These are phyloP conservation scores for Mucuna pruriens DNA, from an alignment of 306 rosid genomes.

Conservation along the genomic window DNA sequence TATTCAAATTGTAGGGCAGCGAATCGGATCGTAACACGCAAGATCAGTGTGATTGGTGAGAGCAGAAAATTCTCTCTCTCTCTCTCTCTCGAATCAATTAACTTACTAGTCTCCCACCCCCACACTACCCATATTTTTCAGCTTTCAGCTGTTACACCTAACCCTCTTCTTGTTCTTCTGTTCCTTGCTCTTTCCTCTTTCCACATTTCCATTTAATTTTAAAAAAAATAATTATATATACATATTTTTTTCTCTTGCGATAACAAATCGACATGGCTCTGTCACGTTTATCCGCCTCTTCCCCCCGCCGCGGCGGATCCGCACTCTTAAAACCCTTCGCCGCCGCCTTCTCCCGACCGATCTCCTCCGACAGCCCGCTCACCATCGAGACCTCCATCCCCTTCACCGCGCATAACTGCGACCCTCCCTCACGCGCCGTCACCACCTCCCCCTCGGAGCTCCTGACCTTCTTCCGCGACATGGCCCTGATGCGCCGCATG, in stretches of 20 bases:
- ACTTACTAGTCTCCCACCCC: no score
- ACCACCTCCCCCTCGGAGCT: conserved; percentile 70
- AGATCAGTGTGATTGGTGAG: no score
- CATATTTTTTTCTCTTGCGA: background rate
- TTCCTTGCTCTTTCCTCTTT: no score
- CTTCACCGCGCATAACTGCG: conserved; percentile 76
- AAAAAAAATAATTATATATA: no score
- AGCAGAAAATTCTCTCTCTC: background rate
- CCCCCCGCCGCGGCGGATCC: conserved; percentile 39
- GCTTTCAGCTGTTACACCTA: no score
- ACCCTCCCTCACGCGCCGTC: conserved; percentile 76
- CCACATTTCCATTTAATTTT: background rate
- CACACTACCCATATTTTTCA: no score
- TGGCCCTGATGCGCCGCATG: conserved; percentile 91
- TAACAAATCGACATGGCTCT: conserved; percentile 62
- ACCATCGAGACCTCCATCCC: conserved; percentile 80
- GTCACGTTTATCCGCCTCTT: conserved; percentile 50
- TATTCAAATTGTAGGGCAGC: background rate
- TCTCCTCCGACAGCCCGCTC: conserved; percentile 55
- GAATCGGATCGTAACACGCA: background rate
- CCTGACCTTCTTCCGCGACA: conserved; percentile 65
- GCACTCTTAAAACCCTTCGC: conserved; percentile 54
- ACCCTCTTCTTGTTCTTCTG: no score
- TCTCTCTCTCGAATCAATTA: background rate
- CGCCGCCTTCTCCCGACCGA: conserved; percentile 50